Evolutionary conservation across 495 filamentous ascomycete genomes (phyloP).

Genomic region (Astrocystis sublimbata): DNA sequence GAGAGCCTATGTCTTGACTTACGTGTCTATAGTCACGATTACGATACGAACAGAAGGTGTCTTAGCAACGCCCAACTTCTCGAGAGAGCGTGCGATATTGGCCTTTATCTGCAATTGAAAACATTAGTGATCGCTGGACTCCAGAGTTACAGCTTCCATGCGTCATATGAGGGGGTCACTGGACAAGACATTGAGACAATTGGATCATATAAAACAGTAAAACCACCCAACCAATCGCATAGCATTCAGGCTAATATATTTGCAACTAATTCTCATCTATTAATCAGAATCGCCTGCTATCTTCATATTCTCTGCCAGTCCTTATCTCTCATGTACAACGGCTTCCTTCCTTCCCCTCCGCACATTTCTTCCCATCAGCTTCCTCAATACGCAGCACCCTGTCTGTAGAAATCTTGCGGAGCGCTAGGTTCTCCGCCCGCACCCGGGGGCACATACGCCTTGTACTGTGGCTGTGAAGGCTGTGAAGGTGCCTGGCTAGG

Average conservation of each 20-base stretch:
- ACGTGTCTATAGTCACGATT: conserved; percentile 30
- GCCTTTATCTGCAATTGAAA: conserved; percentile 25
- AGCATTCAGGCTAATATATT: too few species aligned
- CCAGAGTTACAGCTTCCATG: conserved; percentile 30
- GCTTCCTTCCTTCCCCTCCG: too few species aligned
- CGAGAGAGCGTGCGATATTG: conserved; percentile 26
- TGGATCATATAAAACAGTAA: too few species aligned
- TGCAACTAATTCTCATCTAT: too few species aligned
- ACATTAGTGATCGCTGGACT: conserved; percentile 32
- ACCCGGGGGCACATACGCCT: conserved; percentile 40
- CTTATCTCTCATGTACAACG: too few species aligned
- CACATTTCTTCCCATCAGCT: background rate
- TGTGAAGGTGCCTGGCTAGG: conserved; percentile 36
- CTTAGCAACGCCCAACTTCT: conserved; percentile 25
- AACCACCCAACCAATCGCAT: too few species aligned
- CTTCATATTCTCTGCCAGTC: too few species aligned
- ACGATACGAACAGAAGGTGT: conserved; percentile 25
- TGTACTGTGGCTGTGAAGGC: conserved; percentile 40
- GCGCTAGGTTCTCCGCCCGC: conserved; percentile 32
- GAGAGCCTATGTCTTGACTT: conserved; percentile 31
- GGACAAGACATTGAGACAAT: conserved; percentile 18
- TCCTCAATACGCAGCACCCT: conserved; percentile 30
- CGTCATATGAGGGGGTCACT: conserved; percentile 16
- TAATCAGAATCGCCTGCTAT: too few species aligned
- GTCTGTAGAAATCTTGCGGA: conserved; percentile 43